Evolutionary conservation across 2,329 filamentous ascomycete species (phyloP), one percentile per base, ranked within the genome.

Genomic region (Sarocladium oryzae): DNA sequence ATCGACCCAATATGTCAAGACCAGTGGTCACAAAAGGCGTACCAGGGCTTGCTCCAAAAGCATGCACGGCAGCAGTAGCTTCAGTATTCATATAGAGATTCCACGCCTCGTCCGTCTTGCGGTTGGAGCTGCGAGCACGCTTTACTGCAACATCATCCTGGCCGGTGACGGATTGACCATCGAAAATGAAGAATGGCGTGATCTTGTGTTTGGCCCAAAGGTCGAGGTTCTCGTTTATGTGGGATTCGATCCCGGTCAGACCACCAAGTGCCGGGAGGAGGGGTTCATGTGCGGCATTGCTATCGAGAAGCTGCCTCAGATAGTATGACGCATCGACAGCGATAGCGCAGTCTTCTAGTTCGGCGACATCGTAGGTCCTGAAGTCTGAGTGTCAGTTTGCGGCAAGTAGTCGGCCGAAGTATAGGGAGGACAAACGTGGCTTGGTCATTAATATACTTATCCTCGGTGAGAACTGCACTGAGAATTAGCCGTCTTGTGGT

Each of bases 281-380:
- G 37, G 92, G 91, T 68, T 99, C 93, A 63, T 88, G 86, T 41
- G 81, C 84, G 24, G 82, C 79, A 38, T 78, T 68, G 52, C 78
- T 80, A 63, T 86, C 82, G 61, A 96, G 82, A 57, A 95, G 80
- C 54, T 84, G 82, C 66, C 86, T 79, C 56, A 99, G 81, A 67
- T 93, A 97, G 69, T 95, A 87, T 50, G 88, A 86, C 52, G 92
- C 93, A 73, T 96, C 91, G 61, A 97, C 84, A 57, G 85, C 91
- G 60, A 96, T 79, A 51, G 85, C 79, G 54, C 82, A 82, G 64
- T 85, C 85, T 63, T 86, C 82, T 59, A 96, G 76, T 56, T 88
- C 81, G 54, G 84, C 76, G 58, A 95, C 69, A 53, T 83, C 75
- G 59, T 82, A 79, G 46, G 75, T 78, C 63, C 78, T 81, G 57